These are phyloP conservation scores for Macrolepiota albuminosa DNA, from an alignment of 768 basidiomycete species.

Conservation along the genomic window DNA sequence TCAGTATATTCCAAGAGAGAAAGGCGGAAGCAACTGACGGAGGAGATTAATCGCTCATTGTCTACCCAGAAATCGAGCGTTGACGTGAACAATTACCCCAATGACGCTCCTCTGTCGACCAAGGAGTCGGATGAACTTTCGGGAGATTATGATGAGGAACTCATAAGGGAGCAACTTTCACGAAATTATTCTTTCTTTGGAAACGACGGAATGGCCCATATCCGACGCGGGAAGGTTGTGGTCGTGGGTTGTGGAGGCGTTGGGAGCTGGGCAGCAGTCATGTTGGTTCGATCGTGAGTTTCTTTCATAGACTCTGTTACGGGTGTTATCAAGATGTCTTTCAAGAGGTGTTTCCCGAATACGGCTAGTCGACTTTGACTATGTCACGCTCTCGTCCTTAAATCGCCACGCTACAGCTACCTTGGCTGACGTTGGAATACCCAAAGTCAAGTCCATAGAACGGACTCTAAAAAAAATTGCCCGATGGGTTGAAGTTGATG, in stretches of 20 bases:
- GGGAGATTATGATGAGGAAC: constrained; percentile 62
- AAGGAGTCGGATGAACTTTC: constrained; percentile 4
- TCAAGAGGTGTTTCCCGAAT: constrained; percentile 69
- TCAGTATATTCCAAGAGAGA: constrained; percentile 40
- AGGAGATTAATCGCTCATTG: constrained; percentile 54
- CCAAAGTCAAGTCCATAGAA: constrained; percentile 82
- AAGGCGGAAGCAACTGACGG: constrained; percentile 50
- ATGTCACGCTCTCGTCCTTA: constrained; percentile 90
- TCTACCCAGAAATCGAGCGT: constrained; percentile 22
- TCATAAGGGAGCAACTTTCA: constrained; percentile 86
- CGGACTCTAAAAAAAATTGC: constrained; percentile 65
- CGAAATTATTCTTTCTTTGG: constrained; percentile 95
- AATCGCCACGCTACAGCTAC: constrained; percentile 92
- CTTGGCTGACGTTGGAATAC: constrained; percentile 86
- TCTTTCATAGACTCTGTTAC: not conserved
- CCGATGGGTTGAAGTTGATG: constrained; percentile 85
- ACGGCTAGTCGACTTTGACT: constrained; percentile 91
- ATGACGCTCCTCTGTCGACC: constrained; percentile 4
- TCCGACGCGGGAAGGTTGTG: constrained; percentile 74
- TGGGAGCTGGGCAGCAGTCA: constrained; percentile 92
- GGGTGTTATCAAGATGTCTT: not conserved
- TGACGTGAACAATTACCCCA: constrained; percentile 9
- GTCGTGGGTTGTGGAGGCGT: constrained; percentile 96
- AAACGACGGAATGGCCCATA: constrained; percentile 77
- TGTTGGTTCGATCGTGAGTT: constrained; percentile 86